Evolutionary conservation across 768 basidiomycete genomes (phyloP).

Genomic region (Russula olivacea): DNA sequence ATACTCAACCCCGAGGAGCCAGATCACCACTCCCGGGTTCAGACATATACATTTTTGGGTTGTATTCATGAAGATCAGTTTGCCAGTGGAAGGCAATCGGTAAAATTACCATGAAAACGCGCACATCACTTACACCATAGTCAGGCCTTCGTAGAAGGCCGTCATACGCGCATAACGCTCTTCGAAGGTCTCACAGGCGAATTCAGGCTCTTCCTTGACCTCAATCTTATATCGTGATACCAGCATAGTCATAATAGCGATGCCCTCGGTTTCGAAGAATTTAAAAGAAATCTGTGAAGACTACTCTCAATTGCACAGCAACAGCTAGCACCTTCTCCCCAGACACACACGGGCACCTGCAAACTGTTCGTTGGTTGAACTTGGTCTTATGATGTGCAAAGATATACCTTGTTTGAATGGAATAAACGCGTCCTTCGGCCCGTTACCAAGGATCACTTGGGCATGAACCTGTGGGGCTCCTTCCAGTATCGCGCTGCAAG

Average conservation of each 20-base stretch:
- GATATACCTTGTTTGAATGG: constrained; percentile 30
- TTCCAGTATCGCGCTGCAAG: constrained; percentile 49
- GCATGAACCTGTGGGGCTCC: constrained; percentile 44
- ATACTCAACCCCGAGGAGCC: too few relatives aligned
- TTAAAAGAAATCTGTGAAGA: constrained; percentile 25
- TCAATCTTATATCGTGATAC: constrained; percentile 42
- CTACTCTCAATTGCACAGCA: neutral
- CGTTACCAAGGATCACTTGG: constrained; percentile 33
- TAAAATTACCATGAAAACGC: neutral
- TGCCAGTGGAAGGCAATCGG: too few relatives aligned
- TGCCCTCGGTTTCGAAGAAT: constrained; percentile 46
- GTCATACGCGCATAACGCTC: constrained; percentile 32
- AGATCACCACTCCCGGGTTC: too few relatives aligned
- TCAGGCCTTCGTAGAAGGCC: neutral
- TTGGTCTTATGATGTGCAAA: neutral
- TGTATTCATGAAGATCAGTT: too few relatives aligned
- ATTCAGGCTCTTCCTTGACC: constrained; percentile 46
- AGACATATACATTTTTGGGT: too few relatives aligned
- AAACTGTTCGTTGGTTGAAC: neutral
- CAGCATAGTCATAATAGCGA: constrained; percentile 43
- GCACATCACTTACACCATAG: constrained; percentile 10
- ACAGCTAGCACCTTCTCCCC: constrained; percentile 19
- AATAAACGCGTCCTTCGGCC: constrained; percentile 33
- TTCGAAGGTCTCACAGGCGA: constrained; percentile 41
- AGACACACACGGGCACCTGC: constrained; percentile 25